Evolutionary conservation across 192 early-diverging fungal species (phyloP).

Genomic region (Coemansia sp.): DNA sequence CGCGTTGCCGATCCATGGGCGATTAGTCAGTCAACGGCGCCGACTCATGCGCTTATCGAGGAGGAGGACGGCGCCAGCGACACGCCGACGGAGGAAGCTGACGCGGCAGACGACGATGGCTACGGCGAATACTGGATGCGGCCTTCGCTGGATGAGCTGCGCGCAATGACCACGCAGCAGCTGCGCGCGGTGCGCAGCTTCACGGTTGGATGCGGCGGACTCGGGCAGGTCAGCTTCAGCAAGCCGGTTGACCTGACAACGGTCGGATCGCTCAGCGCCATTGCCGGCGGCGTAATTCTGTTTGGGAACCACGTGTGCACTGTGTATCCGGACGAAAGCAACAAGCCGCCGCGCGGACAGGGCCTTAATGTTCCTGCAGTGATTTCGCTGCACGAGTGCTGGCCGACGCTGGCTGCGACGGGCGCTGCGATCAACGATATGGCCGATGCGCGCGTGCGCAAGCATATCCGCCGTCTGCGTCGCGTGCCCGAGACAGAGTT

Average conservation of each 20-base stretch:
- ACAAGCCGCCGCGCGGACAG: conserved; percentile 78
- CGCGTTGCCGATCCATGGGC: conserved; percentile 19
- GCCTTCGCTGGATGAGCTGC: conserved; percentile 74
- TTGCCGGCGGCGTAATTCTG: conserved; percentile 80
- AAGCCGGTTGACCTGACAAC: conserved; percentile 80
- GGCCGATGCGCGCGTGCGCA: conserved; percentile 67
- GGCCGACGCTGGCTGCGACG: conserved; percentile 79
- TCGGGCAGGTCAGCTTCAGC: conserved; percentile 78
- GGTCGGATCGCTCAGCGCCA: conserved; percentile 58
- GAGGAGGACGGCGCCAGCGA: conserved; percentile 10
- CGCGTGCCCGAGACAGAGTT: conserved; percentile 77
- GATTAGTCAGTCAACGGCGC: conserved; percentile 1
- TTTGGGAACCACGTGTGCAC: conserved; percentile 67
- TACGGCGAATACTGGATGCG: conserved; percentile 66
- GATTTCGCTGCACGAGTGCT: conserved; percentile 79
- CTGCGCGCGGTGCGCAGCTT: conserved; percentile 75
- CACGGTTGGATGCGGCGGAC: conserved; percentile 64
- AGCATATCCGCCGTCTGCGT: conserved; percentile 70
- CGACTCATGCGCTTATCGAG: background rate
- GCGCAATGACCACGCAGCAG: conserved; percentile 66
- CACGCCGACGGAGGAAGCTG: conserved; percentile 9
- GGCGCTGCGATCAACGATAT: conserved; percentile 65
- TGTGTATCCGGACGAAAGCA: conserved; percentile 81
- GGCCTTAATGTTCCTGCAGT: conserved; percentile 87
- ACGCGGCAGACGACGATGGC: conserved; percentile 20